Percentiles rank a stretch among this genome's conserved stretches.
phyloP scores from a whole-genome alignment of 129 eudicot genomes.

The Artemisia tridentata region DNA sequence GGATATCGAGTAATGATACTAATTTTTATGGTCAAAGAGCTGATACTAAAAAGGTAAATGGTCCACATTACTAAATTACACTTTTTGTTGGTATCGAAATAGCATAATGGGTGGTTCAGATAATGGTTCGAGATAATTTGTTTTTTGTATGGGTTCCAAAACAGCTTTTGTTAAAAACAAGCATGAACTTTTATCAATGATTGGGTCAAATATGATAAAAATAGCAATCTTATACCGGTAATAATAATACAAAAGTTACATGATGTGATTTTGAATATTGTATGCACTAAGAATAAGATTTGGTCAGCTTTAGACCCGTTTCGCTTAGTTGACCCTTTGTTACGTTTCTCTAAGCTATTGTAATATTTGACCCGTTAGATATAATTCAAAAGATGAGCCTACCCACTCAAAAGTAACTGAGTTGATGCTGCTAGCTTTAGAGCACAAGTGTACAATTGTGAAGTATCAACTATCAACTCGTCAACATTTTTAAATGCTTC shows the following conservation, averaged over 20 bases:
- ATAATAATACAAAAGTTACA: background rate
- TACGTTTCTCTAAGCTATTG: background rate
- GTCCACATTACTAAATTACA: background rate
- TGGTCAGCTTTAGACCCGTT: background rate
- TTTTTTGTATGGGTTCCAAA: background rate
- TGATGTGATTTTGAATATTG: background rate
- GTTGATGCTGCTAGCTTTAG: background rate
- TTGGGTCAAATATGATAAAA: background rate
- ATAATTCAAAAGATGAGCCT: background rate
- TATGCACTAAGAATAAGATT: background rate
- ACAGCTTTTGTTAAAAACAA: background rate
- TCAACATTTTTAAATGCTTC: background rate
- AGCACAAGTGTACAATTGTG: background rate
- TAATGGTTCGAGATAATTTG: background rate
- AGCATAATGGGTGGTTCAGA: background rate
- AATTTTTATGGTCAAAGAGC: slow-evolving; percentile 45
- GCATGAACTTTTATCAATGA: background rate
- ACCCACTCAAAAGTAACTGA: background rate
- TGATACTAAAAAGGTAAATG: slow-evolving; percentile 50
- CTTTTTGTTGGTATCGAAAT: background rate
- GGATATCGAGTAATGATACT: slow-evolving; percentile 38
- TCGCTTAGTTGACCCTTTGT: background rate
- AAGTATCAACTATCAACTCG: background rate
- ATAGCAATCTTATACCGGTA: background rate
- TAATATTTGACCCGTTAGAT: background rate